A percentile compares a stretch with the other conserved stretches of the same genome.
These are phyloP conservation scores for Lunularia cruciata DNA, from an alignment of 225 moss, liverwort and hornwort genomes.

Conservation along the genomic window DNA sequence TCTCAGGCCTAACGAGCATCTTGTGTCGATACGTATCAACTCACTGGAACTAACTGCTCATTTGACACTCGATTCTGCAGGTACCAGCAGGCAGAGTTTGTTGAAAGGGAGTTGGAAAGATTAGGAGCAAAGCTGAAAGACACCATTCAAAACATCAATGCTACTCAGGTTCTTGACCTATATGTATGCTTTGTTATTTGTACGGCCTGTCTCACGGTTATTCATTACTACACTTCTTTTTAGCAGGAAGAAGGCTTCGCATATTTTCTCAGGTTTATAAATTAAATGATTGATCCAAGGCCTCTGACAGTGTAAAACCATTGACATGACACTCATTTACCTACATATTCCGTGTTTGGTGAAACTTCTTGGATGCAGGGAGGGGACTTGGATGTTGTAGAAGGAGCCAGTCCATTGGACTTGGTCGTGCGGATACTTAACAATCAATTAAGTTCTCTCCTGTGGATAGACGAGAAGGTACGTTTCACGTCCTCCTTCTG, in stretches of 20 bases:
- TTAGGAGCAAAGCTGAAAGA: conserved; percentile 83
- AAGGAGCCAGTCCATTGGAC: conserved; percentile 92
- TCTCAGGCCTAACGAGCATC: neutral
- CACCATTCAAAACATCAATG: conserved; percentile 83
- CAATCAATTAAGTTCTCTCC: conserved; percentile 84
- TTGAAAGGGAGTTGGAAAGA: conserved; percentile 81
- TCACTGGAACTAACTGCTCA: no score
- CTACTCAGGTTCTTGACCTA: conserved; percentile 54
- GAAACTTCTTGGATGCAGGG: conserved; percentile 43
- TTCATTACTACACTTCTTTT: no score
- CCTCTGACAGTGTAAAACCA: no score
- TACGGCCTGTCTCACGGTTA: no score
- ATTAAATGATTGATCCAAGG: no score
- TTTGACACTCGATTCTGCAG: conserved; percentile 42
- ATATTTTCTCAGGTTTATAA: no score
- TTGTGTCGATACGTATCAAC: neutral
- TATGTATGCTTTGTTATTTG: no score
- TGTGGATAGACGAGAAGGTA: conserved; percentile 96
- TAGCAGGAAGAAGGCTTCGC: no score
- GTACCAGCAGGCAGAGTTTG: conserved; percentile 95
- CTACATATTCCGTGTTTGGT: neutral
- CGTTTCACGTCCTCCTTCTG: neutral
- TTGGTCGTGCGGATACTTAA: conserved; percentile 93
- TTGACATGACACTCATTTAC: neutral
- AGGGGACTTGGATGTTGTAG: conserved; percentile 70